Evolutionary conservation across 1,284 basidiomycete species (phyloP).

Genomic region (Trametes pubescens): DNA sequence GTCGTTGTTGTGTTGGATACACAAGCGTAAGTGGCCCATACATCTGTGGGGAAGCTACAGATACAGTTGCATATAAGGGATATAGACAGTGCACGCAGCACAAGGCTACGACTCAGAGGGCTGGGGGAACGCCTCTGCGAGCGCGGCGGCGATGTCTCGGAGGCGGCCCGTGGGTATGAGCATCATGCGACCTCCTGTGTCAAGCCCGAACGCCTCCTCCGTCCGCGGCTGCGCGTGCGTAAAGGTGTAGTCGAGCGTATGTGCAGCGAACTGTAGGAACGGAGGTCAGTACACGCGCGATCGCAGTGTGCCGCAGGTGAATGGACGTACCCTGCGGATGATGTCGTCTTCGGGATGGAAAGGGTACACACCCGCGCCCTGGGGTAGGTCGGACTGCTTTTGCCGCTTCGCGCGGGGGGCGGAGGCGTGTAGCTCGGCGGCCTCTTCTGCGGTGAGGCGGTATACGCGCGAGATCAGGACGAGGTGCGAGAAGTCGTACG

Average conservation of each 20-base stretch:
- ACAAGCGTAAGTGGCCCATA: neutral
- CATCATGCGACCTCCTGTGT: constrained; percentile 80
- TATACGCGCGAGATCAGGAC: constrained; percentile 82
- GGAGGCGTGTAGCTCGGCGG: constrained; percentile 50
- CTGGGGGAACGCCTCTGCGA: constrained; percentile 41
- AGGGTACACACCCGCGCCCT: constrained; percentile 63
- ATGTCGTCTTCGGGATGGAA: constrained; percentile 91
- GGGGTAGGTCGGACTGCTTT: constrained; percentile 43
- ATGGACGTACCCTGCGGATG: constrained; percentile 65
- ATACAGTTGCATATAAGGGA: neutral
- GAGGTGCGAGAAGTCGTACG: constrained; percentile 75
- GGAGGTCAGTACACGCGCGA: neutral
- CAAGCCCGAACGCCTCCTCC: constrained; percentile 81
- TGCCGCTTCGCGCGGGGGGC: constrained; percentile 49
- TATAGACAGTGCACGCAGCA: too few relatives aligned
- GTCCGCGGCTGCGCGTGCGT: constrained; percentile 69
- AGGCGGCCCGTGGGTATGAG: constrained; percentile 62
- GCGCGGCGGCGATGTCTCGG: constrained; percentile 47
- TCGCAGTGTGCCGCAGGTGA: neutral
- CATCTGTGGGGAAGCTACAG: neutral
- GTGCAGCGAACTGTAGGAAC: constrained; percentile 61
- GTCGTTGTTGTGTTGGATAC: neutral
- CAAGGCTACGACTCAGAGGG: constrained; percentile 31
- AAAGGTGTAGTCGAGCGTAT: constrained; percentile 73
- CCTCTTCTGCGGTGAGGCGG: constrained; percentile 68